These are phyloP conservation scores for Vaccinium myrtillus DNA, from an alignment of 148 eudicot genomes.

Conservation along the genomic window DNA sequence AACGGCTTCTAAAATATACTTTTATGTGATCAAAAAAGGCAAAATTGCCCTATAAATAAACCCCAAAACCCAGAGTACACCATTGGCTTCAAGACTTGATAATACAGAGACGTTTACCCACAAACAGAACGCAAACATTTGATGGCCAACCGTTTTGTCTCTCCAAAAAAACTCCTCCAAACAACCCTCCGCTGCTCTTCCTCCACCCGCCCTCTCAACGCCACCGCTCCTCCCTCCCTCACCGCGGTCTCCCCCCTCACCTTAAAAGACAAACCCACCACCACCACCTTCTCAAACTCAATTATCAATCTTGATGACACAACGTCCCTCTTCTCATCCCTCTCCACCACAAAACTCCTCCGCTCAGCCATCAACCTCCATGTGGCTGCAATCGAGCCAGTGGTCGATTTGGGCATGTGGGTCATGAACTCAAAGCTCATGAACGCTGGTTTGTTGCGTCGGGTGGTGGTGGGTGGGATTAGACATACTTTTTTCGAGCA, in stretches of 20 bases:
- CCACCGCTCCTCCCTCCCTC: constrained; percentile 23
- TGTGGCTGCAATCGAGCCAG: constrained; percentile 43
- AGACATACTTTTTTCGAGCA: constrained; percentile 66
- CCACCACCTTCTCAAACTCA: background rate
- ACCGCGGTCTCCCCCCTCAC: constrained; percentile 19
- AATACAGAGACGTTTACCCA: background rate
- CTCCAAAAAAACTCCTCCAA: constrained; percentile 31
- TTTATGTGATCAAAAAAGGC: too few species aligned
- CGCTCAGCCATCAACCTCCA: constrained; percentile 43
- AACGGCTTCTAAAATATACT: too few species aligned
- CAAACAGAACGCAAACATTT: background rate
- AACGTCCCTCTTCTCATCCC: constrained; percentile 40
- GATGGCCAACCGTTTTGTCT: constrained; percentile 43
- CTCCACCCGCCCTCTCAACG: constrained; percentile 25
- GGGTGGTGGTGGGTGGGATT: constrained; percentile 30
- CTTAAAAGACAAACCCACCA: constrained; percentile 34
- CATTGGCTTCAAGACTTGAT: too few species aligned
- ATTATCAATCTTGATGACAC: constrained; percentile 43
- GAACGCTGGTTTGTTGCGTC: constrained; percentile 30
- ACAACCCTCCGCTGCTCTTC: constrained; percentile 28
- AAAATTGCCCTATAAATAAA: too few species aligned
- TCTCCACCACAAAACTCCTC: constrained; percentile 46
- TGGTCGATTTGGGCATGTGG: constrained; percentile 66
- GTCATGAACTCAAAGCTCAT: constrained; percentile 62
- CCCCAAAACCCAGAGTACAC: too few species aligned